A percentile compares a stretch with the other conserved stretches of the same genome.
Conservation (phyloP, 106 monocot genomes). For the Acanthochlamys bracteata region DNA sequence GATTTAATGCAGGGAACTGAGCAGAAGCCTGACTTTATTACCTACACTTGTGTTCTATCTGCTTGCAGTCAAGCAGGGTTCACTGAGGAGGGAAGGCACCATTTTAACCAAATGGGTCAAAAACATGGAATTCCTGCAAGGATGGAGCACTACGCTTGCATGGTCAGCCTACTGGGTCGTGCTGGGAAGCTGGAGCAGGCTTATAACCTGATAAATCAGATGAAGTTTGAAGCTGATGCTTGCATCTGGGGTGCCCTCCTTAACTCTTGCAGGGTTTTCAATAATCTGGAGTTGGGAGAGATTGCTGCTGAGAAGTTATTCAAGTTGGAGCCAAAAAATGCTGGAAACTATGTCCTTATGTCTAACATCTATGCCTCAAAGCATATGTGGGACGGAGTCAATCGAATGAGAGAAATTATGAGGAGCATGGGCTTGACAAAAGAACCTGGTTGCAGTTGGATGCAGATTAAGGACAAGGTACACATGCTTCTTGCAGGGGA, state of each 20-base stretch:
- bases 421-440: slow-evolving; percentile 57
- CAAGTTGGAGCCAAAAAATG: slow-evolving; percentile 58
- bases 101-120: slow-evolving; percentile 46
- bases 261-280: slow-evolving; percentile 57
- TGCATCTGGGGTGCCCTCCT: slow-evolving; percentile 84
- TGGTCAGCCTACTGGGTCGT: slow-evolving; percentile 67
- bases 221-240: slow-evolving; percentile 55
- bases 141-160: slow-evolving; percentile 79
- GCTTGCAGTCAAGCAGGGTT: slow-evolving; percentile 67
- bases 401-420: slow-evolving; percentile 47
- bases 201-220: slow-evolving; percentile 40
- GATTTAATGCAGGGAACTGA: slow-evolving; percentile 30
- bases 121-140: slow-evolving; percentile 37
- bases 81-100: slow-evolving; percentile 35
- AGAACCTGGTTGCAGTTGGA: slow-evolving; percentile 78
- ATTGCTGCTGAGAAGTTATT: slow-evolving; percentile 68
- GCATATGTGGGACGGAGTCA: slow-evolving; percentile 45
- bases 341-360: slow-evolving; percentile 75
- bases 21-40: slow-evolving; percentile 50
- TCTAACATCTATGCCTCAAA: slow-evolving; percentile 76
- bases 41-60: slow-evolving; percentile 55
- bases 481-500: slow-evolving; percentile 73
- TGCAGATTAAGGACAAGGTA: slow-evolving; percentile 62
- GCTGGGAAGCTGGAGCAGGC: slow-evolving; percentile 54
- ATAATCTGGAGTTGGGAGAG: slow-evolving; percentile 52